These are phyloP conservation scores for Trichophaea hybrida DNA, from an alignment of 2,329 filamentous ascomycete genomes.

Conservation along the genomic window DNA sequence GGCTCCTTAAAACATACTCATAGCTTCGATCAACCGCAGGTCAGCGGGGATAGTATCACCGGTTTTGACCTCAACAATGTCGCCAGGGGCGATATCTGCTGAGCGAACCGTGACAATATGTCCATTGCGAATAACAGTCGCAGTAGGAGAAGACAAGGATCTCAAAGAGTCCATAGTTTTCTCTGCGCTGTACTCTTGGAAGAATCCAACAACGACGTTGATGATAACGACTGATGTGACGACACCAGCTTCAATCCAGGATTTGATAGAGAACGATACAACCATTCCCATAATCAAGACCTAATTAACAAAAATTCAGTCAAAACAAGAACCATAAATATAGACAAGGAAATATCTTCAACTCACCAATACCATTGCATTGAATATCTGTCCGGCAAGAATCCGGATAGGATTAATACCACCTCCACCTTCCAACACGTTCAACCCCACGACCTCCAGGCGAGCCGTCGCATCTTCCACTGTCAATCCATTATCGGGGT, in stretches of 20 bases:
- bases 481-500: conserved; percentile 44
- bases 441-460: conserved; percentile 44
- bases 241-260: conserved; percentile 47
- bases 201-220: conserved; percentile 45
- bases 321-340: background rate
- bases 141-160: conserved; percentile 39
- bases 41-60: conserved; percentile 36
- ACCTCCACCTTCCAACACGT: conserved; percentile 39
- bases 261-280: conserved; percentile 43
- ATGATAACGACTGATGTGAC: conserved; percentile 43
- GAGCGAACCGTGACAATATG: conserved; percentile 40
- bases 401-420: conserved; percentile 32
- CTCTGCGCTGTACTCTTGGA: conserved; percentile 41
- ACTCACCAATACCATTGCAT: conserved; percentile 52
- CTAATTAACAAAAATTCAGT: conserved; percentile 14
- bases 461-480: conserved; percentile 41
- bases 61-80: conserved; percentile 43
- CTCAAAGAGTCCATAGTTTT: conserved; percentile 41
- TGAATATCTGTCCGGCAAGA: conserved; percentile 50
- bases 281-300: conserved; percentile 44
- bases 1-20: conserved; percentile 18
- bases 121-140: conserved; percentile 39
- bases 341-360: conserved; percentile 10
- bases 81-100: conserved; percentile 43
- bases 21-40: conserved; percentile 32